A percentile compares a stretch with the other conserved stretches of the same genome.
These are phyloP conservation scores for Iberis amara DNA, from an alignment of 441 rosid species.

Conservation along the genomic window DNA sequence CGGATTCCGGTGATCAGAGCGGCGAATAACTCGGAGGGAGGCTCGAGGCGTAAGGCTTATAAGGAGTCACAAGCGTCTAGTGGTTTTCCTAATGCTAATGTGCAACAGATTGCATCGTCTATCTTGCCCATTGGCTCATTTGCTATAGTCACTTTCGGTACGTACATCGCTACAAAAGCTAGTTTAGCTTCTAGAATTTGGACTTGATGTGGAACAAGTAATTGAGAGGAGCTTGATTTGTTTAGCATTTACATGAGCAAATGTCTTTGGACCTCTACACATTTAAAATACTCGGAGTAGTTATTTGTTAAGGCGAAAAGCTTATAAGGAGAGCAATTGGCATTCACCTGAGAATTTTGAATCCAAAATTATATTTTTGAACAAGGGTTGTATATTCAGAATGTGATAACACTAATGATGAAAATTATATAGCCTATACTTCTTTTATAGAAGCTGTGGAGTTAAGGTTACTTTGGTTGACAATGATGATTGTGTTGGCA, in stretches of 20 bases:
- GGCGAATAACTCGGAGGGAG: constrained; percentile 36
- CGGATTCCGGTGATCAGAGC: constrained; percentile 46
- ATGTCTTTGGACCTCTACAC: too few relatives aligned
- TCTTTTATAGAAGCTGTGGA: neutral
- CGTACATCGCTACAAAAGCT: constrained; percentile 17
- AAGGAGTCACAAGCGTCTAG: constrained; percentile 53
- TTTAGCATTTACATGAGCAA: too few relatives aligned
- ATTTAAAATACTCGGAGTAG: too few relatives aligned
- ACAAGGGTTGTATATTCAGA: too few relatives aligned
- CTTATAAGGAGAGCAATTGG: too few relatives aligned
- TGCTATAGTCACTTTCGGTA: constrained; percentile 61
- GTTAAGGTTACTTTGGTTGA: neutral
- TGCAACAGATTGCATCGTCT: constrained; percentile 56
- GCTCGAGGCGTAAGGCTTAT: constrained; percentile 50
- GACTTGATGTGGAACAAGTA: too few relatives aligned
- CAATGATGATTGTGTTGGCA: constrained; percentile 10
- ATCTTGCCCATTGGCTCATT: constrained; percentile 54
- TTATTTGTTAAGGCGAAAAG: too few relatives aligned
- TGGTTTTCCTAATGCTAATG: constrained; percentile 37
- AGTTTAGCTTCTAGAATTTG: neutral
- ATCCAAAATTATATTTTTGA: too few relatives aligned
- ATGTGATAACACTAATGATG: too few relatives aligned
- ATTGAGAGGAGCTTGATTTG: too few relatives aligned
- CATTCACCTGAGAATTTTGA: neutral
- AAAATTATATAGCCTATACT: neutral